Evolutionary conservation across 2,329 filamentous ascomycete species (phyloP), one percentile per base, ranked within the genome.

Genomic region (Pseudocercospora eumusae): DNA sequence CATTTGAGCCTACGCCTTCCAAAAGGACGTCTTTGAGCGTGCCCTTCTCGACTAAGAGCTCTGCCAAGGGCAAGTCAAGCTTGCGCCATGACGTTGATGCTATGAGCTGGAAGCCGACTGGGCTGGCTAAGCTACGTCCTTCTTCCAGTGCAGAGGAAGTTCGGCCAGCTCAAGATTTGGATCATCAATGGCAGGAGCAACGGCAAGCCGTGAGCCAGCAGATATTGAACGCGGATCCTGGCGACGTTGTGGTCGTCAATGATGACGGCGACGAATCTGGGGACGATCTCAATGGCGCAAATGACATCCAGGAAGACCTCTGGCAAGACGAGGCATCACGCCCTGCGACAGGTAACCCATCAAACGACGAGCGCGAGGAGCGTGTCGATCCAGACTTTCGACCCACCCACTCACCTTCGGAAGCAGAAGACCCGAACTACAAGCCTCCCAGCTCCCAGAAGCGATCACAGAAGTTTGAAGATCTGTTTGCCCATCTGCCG

Each of bases 241-340:
- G 64, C 5, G 50, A 68, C 55, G 67, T 70, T 10, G 68, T 71
- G 21, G 62, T 66, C 7, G 59, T 68, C 10, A 63, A 71, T 18
- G 64, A 63, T 25, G 64, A 63, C 50, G 62, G 56, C 7, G 18
- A 63, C 28, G 62, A 62, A 18, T 52, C 47, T 15, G 47, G 31
- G 11, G 64, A 63, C 13, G 58, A 65, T 27, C 56, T 54, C 36
- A 49, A 55, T 15, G 60, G 60, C n/a, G 67, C 54, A 13, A 59
- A 65, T 3, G 64, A 60, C 2, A 71, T 72, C 11, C 64, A 61
- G 2, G 73, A 71, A 18, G 80, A 82, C 58, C 75, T 82, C 21
- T 82, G 80, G 80, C 74, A 79, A 68, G 79, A 80, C 60, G 79
- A 81, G 65, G 80, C 79, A 15, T 80, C 78, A 45, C 74, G 78